phyloP scores from a whole-genome alignment of 1,139 yeast species.

The Candida tunisiensis region DNA sequence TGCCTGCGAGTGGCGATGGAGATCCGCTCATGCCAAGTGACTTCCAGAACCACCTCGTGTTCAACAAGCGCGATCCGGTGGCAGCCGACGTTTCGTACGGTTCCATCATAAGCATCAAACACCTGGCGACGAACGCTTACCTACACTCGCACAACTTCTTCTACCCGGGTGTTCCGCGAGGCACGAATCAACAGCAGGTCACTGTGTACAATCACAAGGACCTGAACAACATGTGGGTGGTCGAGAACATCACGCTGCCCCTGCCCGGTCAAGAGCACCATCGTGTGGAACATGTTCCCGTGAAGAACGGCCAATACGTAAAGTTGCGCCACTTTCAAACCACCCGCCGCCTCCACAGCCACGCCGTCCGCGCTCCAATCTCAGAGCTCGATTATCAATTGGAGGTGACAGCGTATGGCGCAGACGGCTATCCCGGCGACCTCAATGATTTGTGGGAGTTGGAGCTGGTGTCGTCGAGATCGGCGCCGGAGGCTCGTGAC shows the following conservation, averaged over 20 bases:
- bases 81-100: constrained; percentile 44
- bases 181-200: constrained; percentile 52
- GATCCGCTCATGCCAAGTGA: constrained; percentile 33
- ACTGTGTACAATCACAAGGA: constrained; percentile 39
- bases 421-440: constrained; percentile 18
- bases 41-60: constrained; percentile 37
- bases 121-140: constrained; percentile 42
- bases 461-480: too few relatives aligned
- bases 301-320: too few relatives aligned
- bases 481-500: not conserved
- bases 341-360: constrained; percentile 41
- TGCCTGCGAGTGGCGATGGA: constrained; percentile 34
- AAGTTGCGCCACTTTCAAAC: constrained; percentile 49
- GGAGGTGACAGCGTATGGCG: constrained; percentile 55
- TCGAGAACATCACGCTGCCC: constrained; percentile 30
- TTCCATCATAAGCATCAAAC: constrained; percentile 49
- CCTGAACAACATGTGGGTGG: constrained; percentile 46
- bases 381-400: constrained; percentile 67
- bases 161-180: constrained; percentile 33
- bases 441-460: constrained; percentile 14
- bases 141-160: constrained; percentile 46
- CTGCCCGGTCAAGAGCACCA: too few relatives aligned
- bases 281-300: too few relatives aligned
- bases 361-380: constrained; percentile 46
- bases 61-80: constrained; percentile 24